Evolutionary conservation across 345 rosid genomes (phyloP), one percentile per base, ranked within the genome.

Genomic region (Syzygium grande): DNA sequence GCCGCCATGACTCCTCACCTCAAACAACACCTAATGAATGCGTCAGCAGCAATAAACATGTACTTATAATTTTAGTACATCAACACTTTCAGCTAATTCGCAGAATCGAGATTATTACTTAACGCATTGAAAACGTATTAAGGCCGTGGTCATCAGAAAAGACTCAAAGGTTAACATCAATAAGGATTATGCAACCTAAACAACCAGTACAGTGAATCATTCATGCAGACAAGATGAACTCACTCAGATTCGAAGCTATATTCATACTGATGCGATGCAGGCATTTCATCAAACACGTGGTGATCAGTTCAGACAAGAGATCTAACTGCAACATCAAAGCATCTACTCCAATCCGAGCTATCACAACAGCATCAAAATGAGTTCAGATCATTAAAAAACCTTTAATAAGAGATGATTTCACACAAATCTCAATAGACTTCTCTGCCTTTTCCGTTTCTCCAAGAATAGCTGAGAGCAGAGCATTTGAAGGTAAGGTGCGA

Each of bases 101-200:
- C 17, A 7, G 41, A 15, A 2, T 63, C 1, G 21, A 63, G 77
- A 63, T 63, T 15, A 0, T 63, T 0, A 15, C 21, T 12, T 63
- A 63, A 63, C 7, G 77, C 77, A 63, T 63, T 63, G 77, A 29
- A 63, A 61, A 63, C 5, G 11, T 4, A 7, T 29, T 41, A 63
- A 29, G 41, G 77, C 41, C 21, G 1, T 14, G 73, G 73, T 3
- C 19, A n/a, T 63, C 1, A 0, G 73, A 13, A n/a, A 63, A 14
- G 73, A 29, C 14, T 58, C 0, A 58, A 58, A 0, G 14, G 63
- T 25, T 4, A 23, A 23, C 4, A 23, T 58, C 3, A 23, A 23
- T 58, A 23, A 58, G 63, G 25, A 23, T 58, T 25, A 10, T 58
- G 3, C 63, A 23, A 10, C 63, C 29, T 25, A 10, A 6, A 58